Evolutionary conservation across 2,329 filamentous ascomycete species (phyloP).

Genomic region (Sclerotinia nivalis): DNA sequence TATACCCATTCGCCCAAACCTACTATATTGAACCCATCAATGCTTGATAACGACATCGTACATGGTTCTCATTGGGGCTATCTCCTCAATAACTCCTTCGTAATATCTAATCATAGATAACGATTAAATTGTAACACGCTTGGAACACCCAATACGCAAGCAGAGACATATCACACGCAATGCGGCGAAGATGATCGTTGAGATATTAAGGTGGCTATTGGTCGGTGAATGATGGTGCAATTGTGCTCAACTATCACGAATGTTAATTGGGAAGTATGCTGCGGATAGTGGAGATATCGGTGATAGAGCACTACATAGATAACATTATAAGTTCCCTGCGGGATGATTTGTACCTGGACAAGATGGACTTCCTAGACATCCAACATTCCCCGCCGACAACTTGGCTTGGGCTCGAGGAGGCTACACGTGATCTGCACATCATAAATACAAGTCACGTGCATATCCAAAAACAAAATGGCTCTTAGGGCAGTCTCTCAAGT

Average conservation of each 20-base stretch:
- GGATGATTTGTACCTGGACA: not conserved
- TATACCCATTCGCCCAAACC: constrained; percentile 5
- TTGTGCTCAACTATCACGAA: constrained; percentile 21
- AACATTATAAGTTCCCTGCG: not conserved
- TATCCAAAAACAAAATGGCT: not conserved
- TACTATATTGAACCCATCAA: constrained; percentile 10
- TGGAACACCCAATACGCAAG: constrained; percentile 5
- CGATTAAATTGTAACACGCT: not conserved
- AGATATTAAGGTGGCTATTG: constrained; percentile 13
- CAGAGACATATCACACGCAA: constrained; percentile 9
- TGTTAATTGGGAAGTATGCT: not conserved
- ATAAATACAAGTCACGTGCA: not conserved
- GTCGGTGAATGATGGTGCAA: constrained; percentile 23
- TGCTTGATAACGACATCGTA: constrained; percentile 18
- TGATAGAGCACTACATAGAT: not conserved
- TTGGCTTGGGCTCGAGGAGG: no score
- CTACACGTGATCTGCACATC: not conserved
- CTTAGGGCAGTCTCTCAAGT: not conserved
- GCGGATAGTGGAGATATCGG: constrained; percentile 9
- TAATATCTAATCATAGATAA: constrained; percentile 1
- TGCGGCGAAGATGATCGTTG: constrained; percentile 1
- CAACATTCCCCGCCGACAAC: not conserved
- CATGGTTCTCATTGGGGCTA: constrained; percentile 18
- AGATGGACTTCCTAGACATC: not conserved
- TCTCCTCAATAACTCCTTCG: not conserved